Evolutionary conservation across 441 rosid genomes (phyloP).

Genomic region (Brassica hybrid): DNA sequence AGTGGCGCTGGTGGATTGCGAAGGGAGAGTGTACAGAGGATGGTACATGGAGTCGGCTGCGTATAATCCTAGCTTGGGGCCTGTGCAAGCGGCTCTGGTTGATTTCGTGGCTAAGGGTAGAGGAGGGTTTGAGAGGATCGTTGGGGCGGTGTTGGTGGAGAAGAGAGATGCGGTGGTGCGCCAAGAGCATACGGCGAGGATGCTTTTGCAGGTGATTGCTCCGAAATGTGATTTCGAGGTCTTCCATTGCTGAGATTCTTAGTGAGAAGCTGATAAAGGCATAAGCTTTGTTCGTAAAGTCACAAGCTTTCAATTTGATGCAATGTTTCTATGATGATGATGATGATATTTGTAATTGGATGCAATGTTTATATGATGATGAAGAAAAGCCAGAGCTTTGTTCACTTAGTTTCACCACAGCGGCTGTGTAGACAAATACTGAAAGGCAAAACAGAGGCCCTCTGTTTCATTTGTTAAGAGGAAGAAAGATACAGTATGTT

Average conservation of each 20-base stretch:
- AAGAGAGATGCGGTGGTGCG: conserved; percentile 34
- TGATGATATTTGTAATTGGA: neutral
- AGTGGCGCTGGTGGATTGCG: conserved; percentile 66
- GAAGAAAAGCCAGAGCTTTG: neutral
- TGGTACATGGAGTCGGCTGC: conserved; percentile 89
- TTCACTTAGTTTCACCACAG: neutral
- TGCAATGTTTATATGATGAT: neutral
- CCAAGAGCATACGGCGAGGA: conserved; percentile 40
- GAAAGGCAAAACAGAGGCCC: neutral
- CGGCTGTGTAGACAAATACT: neutral
- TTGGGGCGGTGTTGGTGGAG: conserved; percentile 64
- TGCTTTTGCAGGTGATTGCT: conserved; percentile 28
- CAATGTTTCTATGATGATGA: neutral
- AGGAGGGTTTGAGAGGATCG: conserved; percentile 63
- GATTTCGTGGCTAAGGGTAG: conserved; percentile 61
- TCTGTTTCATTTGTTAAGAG: conserved; percentile 22
- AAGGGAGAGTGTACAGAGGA: conserved; percentile 72
- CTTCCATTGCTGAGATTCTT: conserved; percentile 28
- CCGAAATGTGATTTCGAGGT: conserved; percentile 34
- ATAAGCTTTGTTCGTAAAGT: neutral
- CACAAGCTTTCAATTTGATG: neutral
- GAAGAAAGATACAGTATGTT: conserved; percentile 26
- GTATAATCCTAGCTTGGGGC: conserved; percentile 84
- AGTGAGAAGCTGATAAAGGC: neutral
- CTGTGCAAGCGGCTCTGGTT: conserved; percentile 87